Evolutionary conservation across 306 rosid genomes (phyloP), one percentile per base, ranked within the genome.

Genomic region (Castanea mollissima): DNA sequence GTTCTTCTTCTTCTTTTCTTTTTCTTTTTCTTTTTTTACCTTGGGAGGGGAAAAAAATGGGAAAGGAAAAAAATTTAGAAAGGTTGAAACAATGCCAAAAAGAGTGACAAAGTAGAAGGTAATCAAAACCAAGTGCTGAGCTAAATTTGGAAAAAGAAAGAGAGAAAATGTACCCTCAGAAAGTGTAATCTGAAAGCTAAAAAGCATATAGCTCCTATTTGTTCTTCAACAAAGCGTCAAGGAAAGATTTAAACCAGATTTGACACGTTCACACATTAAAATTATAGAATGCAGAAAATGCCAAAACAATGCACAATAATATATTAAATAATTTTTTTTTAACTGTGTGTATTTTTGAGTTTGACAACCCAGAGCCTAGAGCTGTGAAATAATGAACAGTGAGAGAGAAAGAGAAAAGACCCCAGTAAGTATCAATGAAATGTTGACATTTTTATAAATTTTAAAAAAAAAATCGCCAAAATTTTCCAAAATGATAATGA

Each of bases 101-200:
- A 81, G 88, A 86, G 93, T 88, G 93, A 94, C 93, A 91, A 15
- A 85, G 89, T 57, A 51, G 83, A 71, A 85, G 83, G 82, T 85
- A 86, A 86, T 92, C 88, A 86, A 80, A 86, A 86, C 83, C 76
- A 55, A 87, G 76, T 79, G 86, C 76, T 27, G 74, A 74, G 69
- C 82, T 64, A 80, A 85, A 85, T 77, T 72, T 80, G 81, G 85
- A 64, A 49, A 49, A 49, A 49, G 54, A 13, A 49, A 49, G 54
- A 49, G 15, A 80, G 3, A 21, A 35, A 69, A 31, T 8, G 34
- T 19, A 54, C 63, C 44, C 38, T 55, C 67, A 34, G 27, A 59
- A 29, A 23, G 44, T 27, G 35, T n/a, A 38, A 80, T 55, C 74
- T 52, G 56, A 54, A 51, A 56, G 38, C 58, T 46, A 12, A 25